Evolutionary conservation across 1,284 basidiomycete genomes (phyloP).

Genomic region (Cryptococcus neoformans): DNA sequence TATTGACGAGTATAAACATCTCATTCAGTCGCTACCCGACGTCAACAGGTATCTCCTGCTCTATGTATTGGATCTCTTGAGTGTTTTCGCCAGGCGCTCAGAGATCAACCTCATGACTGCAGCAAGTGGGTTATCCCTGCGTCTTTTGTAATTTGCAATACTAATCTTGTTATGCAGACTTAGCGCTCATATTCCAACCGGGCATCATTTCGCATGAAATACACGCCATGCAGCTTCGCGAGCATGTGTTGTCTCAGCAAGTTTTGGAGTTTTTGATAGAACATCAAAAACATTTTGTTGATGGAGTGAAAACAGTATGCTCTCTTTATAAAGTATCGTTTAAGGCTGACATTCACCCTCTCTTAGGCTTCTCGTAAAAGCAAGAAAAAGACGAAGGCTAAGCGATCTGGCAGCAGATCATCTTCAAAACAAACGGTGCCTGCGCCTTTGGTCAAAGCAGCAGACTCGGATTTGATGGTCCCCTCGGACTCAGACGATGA

Average conservation of each 20-base stretch:
- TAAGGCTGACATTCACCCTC: no score
- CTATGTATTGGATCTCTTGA: conserved; percentile 92
- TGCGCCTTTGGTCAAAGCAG: conserved; percentile 24
- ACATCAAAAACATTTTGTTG: conserved; percentile 44
- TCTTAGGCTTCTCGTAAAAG: no score
- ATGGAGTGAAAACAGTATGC: conserved; percentile 44
- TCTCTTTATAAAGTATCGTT: no score
- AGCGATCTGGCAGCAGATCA: background rate
- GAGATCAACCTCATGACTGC: conserved; percentile 96
- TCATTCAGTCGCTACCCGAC: conserved; percentile 80
- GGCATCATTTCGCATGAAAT: conserved; percentile 83
- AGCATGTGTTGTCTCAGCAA: conserved; percentile 81
- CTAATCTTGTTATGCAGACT: conserved; percentile 56
- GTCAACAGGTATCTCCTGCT: conserved; percentile 91
- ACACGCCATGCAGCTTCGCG: conserved; percentile 74
- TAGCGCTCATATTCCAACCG: conserved; percentile 92
- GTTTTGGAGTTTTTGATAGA: conserved; percentile 93
- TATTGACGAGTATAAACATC: conserved; percentile 72
- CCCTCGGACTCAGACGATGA: conserved; percentile 51
- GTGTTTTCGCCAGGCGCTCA: conserved; percentile 86
- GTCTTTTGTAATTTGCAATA: background rate
- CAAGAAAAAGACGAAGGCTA: conserved; percentile 6
- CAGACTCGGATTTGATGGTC: conserved; percentile 43
- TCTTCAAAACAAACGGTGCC: background rate
- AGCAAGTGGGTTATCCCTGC: conserved; percentile 61